These are phyloP conservation scores for Camptophora hylomeconis DNA, from an alignment of 2,329 filamentous ascomycete species.

Conservation along the genomic window DNA sequence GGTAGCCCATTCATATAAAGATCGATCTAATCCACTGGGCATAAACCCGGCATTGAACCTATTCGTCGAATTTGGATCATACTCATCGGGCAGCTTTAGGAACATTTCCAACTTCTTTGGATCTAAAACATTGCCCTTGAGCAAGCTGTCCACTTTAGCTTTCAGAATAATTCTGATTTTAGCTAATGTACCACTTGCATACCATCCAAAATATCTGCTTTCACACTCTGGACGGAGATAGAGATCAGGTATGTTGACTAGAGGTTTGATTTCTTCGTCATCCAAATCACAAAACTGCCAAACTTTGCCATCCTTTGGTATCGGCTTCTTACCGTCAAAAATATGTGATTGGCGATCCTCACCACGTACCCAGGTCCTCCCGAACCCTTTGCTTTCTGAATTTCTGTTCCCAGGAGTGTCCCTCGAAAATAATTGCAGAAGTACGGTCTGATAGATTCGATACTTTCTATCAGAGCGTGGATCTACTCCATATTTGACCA, in stretches of 20 bases:
- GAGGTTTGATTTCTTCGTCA: slow-evolving; percentile 56
- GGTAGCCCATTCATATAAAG: slow-evolving; percentile 1
- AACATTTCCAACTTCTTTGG: slow-evolving; percentile 26
- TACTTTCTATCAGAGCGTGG: slow-evolving; percentile 65
- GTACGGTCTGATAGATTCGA: slow-evolving; percentile 75
- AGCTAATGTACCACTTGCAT: slow-evolving; percentile 63
- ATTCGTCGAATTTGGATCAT: slow-evolving; percentile 1
- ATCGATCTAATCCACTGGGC: slow-evolving; percentile 3
- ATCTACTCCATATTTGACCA: slow-evolving; percentile 76
- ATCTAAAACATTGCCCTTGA: slow-evolving; percentile 24
- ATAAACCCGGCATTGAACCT: slow-evolving; percentile 3
- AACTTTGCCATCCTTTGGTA: slow-evolving; percentile 70
- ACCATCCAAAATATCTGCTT: slow-evolving; percentile 63
- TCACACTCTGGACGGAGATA: slow-evolving; percentile 48
- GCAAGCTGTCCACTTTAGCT: slow-evolving; percentile 62
- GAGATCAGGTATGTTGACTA: slow-evolving; percentile 41
- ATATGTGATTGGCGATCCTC: slow-evolving; percentile 43
- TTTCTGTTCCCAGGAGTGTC: slow-evolving; percentile 1
- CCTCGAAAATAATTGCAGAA: slow-evolving; percentile 55
- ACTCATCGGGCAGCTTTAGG: slow-evolving; percentile 24
- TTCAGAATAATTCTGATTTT: slow-evolving; percentile 83
- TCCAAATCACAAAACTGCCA: slow-evolving; percentile 92
- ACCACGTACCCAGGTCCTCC: slow-evolving; percentile 9
- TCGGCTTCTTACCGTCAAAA: slow-evolving; percentile 61
- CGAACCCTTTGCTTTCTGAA: slow-evolving; percentile 5